phyloP scores from a whole-genome alignment of 2,329 filamentous ascomycete species.

The Diaporthe sp. region DNA sequence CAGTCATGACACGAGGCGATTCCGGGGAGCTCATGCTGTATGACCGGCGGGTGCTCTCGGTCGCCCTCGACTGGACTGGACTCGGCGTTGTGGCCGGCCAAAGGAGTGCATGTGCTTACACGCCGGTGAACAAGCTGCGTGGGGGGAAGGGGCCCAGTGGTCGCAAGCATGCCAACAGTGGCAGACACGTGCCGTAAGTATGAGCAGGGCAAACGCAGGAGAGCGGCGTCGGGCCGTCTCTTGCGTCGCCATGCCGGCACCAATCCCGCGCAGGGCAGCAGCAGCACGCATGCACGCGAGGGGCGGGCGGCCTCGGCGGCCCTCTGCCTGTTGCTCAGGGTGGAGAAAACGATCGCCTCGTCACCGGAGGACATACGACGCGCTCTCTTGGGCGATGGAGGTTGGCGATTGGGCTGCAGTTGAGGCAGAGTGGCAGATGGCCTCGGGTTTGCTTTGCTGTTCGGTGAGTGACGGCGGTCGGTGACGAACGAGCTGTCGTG shows the following conservation, averaged over 20 bases:
- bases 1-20: constrained; percentile 24
- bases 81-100: not conserved
- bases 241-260: constrained; percentile 15
- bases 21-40: not conserved
- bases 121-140: constrained; percentile 12
- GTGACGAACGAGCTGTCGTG: not conserved
- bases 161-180: not conserved
- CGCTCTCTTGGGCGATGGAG: not conserved
- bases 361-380: not conserved
- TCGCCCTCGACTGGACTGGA: not conserved
- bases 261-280: not conserved
- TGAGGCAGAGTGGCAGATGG: constrained; percentile 15
- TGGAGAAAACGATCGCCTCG: not conserved
- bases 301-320: not conserved
- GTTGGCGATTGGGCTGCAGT: constrained; percentile 13
- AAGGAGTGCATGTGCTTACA: constrained; percentile 9
- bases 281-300: not conserved
- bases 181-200: not conserved
- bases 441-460: not conserved
- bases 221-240: constrained; percentile 8
- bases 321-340: not conserved
- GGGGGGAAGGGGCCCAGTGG: not conserved
- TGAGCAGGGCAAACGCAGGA: not conserved
- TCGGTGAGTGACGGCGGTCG: not conserved
- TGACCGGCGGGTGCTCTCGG: not conserved